phyloP scores from a whole-genome alignment of 2,329 filamentous ascomycete genomes.

The Chaetomium sp. region DNA sequence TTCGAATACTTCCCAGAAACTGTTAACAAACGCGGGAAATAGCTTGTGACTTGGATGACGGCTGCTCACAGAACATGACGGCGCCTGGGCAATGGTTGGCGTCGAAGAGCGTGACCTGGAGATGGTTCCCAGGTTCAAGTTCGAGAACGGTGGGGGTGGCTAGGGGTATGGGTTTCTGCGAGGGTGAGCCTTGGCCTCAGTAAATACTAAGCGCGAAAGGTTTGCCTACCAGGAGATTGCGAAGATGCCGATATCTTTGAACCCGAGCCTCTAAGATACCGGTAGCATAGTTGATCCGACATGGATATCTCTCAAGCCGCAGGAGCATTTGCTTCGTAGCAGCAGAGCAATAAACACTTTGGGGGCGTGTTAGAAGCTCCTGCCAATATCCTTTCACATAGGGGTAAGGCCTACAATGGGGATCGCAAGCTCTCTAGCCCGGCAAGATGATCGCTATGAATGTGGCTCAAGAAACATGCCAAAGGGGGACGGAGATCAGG shows the following conservation, averaged over 20 bases:
- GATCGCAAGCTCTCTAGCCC: slow-evolving; percentile 71
- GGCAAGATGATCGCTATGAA: slow-evolving; percentile 82
- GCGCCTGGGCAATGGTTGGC: slow-evolving; percentile 88
- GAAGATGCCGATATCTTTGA: slow-evolving; percentile 71
- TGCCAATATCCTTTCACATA: not conserved
- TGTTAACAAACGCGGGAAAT: not conserved
- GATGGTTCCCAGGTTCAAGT: slow-evolving; percentile 57
- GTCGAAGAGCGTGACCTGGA: slow-evolving; percentile 79
- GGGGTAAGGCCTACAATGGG: slow-evolving; percentile 52
- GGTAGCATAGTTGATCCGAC: slow-evolving; percentile 73
- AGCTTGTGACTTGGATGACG: too few species aligned
- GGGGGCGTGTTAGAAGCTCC: not conserved
- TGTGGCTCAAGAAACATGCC: slow-evolving; percentile 85
- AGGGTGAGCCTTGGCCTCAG: slow-evolving; percentile 2
- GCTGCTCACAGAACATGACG: slow-evolving; percentile 71
- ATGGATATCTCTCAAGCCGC: slow-evolving; percentile 68
- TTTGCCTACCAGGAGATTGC: slow-evolving; percentile 52
- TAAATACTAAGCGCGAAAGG: not conserved
- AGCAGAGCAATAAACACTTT: slow-evolving; percentile 75
- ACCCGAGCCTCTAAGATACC: slow-evolving; percentile 69
- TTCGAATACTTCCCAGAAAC: slow-evolving; percentile 57
- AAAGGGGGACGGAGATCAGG: slow-evolving; percentile 54
- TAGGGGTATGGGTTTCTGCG: slow-evolving; percentile 69
- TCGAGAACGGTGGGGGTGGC: slow-evolving; percentile 74
- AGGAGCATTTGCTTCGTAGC: slow-evolving; percentile 77